Conservation (phyloP, 2,329 filamentous ascomycete genomes). For the Dichotomopilus funicola region DNA sequence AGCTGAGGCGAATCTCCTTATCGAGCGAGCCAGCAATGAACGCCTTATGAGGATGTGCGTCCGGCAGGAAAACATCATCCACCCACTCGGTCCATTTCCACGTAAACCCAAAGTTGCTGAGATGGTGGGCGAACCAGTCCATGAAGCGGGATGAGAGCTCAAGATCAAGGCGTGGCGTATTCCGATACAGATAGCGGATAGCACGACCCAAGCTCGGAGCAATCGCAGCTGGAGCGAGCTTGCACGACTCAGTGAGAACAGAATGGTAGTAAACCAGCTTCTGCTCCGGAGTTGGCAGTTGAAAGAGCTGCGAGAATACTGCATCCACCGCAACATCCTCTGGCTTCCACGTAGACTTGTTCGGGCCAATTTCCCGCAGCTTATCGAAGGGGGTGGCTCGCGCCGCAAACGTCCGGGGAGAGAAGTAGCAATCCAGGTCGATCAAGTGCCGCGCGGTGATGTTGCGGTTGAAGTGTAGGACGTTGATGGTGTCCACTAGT, state of each 20-base stretch:
- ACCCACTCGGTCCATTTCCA: slow-evolving; percentile 99
- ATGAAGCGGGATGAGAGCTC: slow-evolving; percentile 83
- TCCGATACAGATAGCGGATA: slow-evolving; percentile 85
- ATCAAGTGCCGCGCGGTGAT: slow-evolving; percentile 82
- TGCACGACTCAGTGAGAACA: slow-evolving; percentile 89
- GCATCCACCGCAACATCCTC: slow-evolving; percentile 97
- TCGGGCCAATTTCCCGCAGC: slow-evolving; percentile 60
- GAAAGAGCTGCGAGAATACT: slow-evolving; percentile 90
- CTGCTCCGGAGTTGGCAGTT: slow-evolving; percentile 79
- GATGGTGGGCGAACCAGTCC: slow-evolving; percentile 96
- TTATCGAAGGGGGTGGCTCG: slow-evolving; percentile 89
- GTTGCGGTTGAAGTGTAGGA: slow-evolving; percentile 86
- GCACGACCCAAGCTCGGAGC: slow-evolving; percentile 88
- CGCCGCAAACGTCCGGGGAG: slow-evolving; percentile 84
- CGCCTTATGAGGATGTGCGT: slow-evolving; percentile 80
- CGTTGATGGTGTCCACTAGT: slow-evolving; percentile 87
- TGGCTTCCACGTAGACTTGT: slow-evolving; percentile 83
- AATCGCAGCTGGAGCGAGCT: slow-evolving; percentile 91
- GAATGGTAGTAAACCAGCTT: slow-evolving; percentile 97
- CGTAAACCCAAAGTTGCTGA: slow-evolving; percentile 98
- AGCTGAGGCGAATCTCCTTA: slow-evolving; percentile 94
- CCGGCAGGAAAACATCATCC: slow-evolving; percentile 71
- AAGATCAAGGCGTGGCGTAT: slow-evolving; percentile 74
- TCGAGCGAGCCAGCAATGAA: slow-evolving; percentile 88
- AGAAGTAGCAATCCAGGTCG: slow-evolving; percentile 91